Evolutionary conservation across 768 basidiomycete genomes (phyloP), one percentile per base, ranked within the genome.

Genomic region (Zangia roseola): DNA sequence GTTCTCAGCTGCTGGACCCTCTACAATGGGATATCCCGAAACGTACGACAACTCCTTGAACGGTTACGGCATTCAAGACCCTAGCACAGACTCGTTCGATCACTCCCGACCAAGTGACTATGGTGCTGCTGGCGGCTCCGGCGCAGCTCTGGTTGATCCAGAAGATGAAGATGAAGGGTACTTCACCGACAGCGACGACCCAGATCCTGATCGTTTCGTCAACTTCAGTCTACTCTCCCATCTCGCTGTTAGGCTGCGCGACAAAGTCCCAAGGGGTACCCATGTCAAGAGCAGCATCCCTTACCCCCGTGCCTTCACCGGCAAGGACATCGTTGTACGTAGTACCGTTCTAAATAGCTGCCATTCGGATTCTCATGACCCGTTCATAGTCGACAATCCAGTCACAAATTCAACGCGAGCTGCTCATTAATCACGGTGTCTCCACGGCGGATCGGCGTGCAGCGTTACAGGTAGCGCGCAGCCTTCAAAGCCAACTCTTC

Each of bases 211-310:
- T 49, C 79, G 84, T 14, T 97, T 92, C 60, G 84, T 97, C 65
- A 94, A 95, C 65, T 88, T 91, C 44, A 83, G 91, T 14, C 72
- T 97, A 37, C 74, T 98, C 48, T 88, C 85, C 26, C 88, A 99
- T 64, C 80, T 97, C 40, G 94, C 93, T 2, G 86, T 94, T 30
- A 85, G 90, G 63, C 70, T 98, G 48, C 79, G 88, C 47, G 94
- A 98, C 69, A 88, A 91, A 63, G 91, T 98, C 3, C 91, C 89
- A 4, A 78, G 90, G 46, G 85, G 83, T 7, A 83, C 80, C 7
- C 94, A 97, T 58, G 88, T 91, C 52, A 97, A 97, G 71, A 92
- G 91, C 7, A 89, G 92, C 47, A 90, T 97, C 35, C 88, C 90
- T 3, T 95, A 95, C 65, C 88, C 86, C 5, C 75, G 83, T 4